Conservation (phyloP, 257 asterid species). For the Jasminum sambac region DNA sequence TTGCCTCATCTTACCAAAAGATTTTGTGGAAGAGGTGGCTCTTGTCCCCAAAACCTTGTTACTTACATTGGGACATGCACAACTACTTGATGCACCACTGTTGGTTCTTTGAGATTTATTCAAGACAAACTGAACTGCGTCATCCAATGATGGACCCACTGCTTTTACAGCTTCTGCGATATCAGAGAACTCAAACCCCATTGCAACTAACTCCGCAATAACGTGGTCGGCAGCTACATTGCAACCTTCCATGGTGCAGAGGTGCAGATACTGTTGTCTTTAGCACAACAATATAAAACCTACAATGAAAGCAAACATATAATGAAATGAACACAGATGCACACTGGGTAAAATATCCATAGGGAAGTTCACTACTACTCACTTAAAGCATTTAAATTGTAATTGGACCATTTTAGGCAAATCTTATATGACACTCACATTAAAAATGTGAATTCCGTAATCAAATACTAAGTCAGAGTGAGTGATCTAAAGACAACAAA, state of each 20-base stretch:
- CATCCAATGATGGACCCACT: conserved; percentile 63
- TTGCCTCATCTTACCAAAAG: conserved; percentile 50
- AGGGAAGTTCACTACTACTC: conserved; percentile 10
- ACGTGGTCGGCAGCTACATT: conserved; percentile 44
- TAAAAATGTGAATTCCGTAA: not conserved
- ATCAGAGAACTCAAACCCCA: conserved; percentile 64
- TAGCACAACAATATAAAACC: not conserved
- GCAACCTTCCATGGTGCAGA: conserved; percentile 36
- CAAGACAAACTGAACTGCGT: conserved; percentile 62
- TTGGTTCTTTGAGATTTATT: conserved; percentile 40
- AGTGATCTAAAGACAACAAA: not conserved
- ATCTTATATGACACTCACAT: not conserved
- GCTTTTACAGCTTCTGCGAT: conserved; percentile 53
- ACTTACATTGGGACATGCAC: conserved; percentile 10
- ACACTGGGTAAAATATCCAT: not conserved
- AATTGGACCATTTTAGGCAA: not conserved
- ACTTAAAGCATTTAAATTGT: conserved; percentile 4
- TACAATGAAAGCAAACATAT: not conserved
- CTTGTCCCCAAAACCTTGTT: conserved; percentile 37
- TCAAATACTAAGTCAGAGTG: not conserved
- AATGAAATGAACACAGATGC: not conserved
- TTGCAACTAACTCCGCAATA: conserved; percentile 55
- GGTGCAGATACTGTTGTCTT: conserved; percentile 22
- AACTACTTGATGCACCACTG: conserved; percentile 39
- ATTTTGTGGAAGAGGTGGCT: conserved; percentile 30